These are phyloP conservation scores for Starmerella floris DNA, from an alignment of 805 yeast species.

Conservation along the genomic window DNA sequence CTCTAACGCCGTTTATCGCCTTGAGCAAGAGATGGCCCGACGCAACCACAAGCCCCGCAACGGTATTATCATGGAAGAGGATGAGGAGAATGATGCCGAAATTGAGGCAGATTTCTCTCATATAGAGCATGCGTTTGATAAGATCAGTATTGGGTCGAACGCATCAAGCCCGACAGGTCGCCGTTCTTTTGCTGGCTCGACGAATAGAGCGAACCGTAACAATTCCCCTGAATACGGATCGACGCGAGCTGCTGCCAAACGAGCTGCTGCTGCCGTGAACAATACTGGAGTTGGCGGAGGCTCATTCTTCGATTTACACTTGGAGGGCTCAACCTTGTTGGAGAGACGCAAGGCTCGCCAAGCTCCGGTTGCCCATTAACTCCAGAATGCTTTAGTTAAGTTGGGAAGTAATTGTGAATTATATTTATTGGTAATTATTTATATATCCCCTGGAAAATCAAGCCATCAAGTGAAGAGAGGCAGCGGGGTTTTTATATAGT, in stretches of 20 bases:
- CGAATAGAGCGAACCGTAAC: background rate
- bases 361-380: conserved; percentile 10
- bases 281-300: background rate
- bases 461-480: no score
- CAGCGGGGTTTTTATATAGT: no score
- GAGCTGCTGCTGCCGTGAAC: conserved; percentile 7
- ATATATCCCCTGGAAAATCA: no score
- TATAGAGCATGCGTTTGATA: conserved; percentile 14
- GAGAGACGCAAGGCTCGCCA: conserved; percentile 31
- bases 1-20: conserved; percentile 72
- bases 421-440: background rate
- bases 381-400: background rate
- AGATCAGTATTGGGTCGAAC: conserved; percentile 2
- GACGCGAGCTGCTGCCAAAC: conserved; percentile 16
- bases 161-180: background rate
- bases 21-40: conserved; percentile 47
- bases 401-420: background rate
- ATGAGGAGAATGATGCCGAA: conserved; percentile 29
- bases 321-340: conserved; percentile 52
- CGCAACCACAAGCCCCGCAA: conserved; percentile 18
- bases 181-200: background rate
- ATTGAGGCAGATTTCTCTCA: conserved; percentile 13
- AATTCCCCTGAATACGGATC: conserved; percentile 12
- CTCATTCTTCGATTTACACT: conserved; percentile 41
- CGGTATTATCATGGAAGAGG: conserved; percentile 25